Evolutionary conservation across 2,329 filamentous ascomycete genomes (phyloP), one percentile per base, ranked within the genome.

Genomic region (Trichoderma pleuroti): DNA sequence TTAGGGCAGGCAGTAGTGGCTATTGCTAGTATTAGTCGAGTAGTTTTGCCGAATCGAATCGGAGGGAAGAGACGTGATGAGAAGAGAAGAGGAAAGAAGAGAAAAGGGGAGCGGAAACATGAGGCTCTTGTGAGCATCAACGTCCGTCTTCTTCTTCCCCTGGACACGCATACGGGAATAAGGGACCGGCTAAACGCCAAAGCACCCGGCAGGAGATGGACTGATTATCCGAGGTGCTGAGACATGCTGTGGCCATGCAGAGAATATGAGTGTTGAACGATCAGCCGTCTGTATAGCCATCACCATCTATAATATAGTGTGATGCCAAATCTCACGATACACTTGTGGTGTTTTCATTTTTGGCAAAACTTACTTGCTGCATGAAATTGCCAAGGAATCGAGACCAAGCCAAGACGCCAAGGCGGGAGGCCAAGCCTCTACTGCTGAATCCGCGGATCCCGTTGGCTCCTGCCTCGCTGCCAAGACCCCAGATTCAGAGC

Each of bases 371-470:
- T 59, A 34, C 21, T 34, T 59, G 30, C 30, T 21, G 56, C 56
- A 34, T 21, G 10, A 49, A 36, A 61, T 24, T 21, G 66, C 66
- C 66, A 68, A 68, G 66, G n/a, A 46, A n/a, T 46, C 24, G n/a
- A 39, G 52, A 24, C 52, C 26, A 68, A 36, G 66, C 66, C 56
- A 68, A 68, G 66, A 52, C 34, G 63, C 63, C 63, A 66, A 66
- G 63, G 63, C 63, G 63, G 63, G 63, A 66, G 42, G 66, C 54
- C 66, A 68, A 68, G 56, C 30, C 36, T 60, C n/a, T 26, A 49
- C 39, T 34, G 54, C 26, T 54, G 54, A n/a, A 32, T 46, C 65
- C 65, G 54, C 39, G 52, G 36, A 60, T 68, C 39, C 65, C 54
- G 66, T 52, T 68, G 66, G 66, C 21, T 61, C 64, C 24, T 36